phyloP scores from a whole-genome alignment of 2,329 filamentous ascomycete species.

The Fusarium pseudonygamai region DNA sequence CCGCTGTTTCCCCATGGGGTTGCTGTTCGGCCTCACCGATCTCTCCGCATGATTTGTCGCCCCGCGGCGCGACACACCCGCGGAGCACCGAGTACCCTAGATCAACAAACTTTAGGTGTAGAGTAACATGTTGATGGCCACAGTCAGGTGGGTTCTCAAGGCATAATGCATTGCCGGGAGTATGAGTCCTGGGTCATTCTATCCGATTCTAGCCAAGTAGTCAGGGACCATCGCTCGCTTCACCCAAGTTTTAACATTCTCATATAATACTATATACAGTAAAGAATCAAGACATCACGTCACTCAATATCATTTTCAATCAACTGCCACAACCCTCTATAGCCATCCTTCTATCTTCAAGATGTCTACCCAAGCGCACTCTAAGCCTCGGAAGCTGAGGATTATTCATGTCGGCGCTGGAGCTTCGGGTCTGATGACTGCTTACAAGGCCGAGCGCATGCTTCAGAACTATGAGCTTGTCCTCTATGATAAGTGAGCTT shows the following conservation, averaged over 20 bases:
- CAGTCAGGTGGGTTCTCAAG: not conserved
- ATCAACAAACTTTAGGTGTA: no score
- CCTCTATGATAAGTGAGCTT: not conserved
- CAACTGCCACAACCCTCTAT: not conserved
- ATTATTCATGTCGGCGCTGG: not conserved
- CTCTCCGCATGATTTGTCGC: not conserved
- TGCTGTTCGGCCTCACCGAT: not conserved
- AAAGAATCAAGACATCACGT: no score
- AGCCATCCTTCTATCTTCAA: accelerated
- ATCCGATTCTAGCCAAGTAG: not conserved
- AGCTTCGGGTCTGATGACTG: not conserved
- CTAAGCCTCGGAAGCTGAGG: not conserved
- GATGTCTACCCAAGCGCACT: not conserved
- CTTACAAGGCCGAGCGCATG: not conserved
- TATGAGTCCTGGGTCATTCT: not conserved
- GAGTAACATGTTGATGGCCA: no score
- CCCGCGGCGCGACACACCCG: not conserved
- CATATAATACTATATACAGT: not conserved
- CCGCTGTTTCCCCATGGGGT: not conserved
- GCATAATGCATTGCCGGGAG: no score
- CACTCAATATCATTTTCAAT: accelerated
- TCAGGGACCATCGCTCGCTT: no score
- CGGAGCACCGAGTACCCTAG: not conserved
- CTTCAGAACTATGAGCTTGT: not conserved
- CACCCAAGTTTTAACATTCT: accelerated